These are phyloP conservation scores for Ceratocystis alfenasii DNA, from an alignment of 2,329 filamentous ascomycete species.

Conservation along the genomic window DNA sequence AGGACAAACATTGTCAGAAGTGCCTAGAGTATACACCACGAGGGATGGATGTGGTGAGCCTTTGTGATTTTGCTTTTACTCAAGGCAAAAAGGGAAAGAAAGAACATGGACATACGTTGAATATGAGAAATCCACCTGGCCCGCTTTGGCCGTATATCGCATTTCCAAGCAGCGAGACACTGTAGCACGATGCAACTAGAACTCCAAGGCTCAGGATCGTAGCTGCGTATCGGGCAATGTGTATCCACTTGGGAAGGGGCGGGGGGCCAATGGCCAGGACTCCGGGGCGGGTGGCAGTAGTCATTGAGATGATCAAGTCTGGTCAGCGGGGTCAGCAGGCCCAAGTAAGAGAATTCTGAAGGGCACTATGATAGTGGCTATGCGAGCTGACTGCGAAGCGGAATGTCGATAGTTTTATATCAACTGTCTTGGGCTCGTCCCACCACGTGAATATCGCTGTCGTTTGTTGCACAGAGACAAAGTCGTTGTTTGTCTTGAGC, in stretches of 20 bases:
- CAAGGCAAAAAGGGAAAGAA: conserved; percentile 14
- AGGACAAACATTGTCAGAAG: conserved; percentile 35
- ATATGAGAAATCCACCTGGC: conserved; percentile 36
- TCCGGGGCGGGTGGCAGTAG: conserved; percentile 23
- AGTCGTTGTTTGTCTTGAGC: neutral
- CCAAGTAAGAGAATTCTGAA: neutral
- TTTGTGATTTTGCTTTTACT: neutral
- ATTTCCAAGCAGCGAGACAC: conserved; percentile 30
- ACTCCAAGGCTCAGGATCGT: conserved; percentile 33
- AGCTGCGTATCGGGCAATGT: conserved; percentile 32
- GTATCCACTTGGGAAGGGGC: conserved; percentile 30
- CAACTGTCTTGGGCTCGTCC: neutral
- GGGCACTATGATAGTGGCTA: neutral
- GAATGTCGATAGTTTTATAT: neutral
- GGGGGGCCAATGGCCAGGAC: conserved; percentile 32
- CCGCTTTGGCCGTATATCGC: conserved; percentile 26
- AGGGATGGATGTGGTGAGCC: conserved; percentile 10
- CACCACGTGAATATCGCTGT: neutral
- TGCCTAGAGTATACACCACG: conserved; percentile 26
- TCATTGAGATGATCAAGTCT: neutral
- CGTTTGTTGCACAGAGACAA: neutral
- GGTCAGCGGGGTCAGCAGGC: neutral
- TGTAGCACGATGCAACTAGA: conserved; percentile 33
- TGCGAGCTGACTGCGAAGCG: neutral
- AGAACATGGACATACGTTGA: conserved; percentile 32